A percentile compares a stretch with the other conserved stretches of the same genome.
Evolutionary conservation across 1,139 yeast genomes (phyloP).

Genomic region (Martiniozyma asiatica): DNA sequence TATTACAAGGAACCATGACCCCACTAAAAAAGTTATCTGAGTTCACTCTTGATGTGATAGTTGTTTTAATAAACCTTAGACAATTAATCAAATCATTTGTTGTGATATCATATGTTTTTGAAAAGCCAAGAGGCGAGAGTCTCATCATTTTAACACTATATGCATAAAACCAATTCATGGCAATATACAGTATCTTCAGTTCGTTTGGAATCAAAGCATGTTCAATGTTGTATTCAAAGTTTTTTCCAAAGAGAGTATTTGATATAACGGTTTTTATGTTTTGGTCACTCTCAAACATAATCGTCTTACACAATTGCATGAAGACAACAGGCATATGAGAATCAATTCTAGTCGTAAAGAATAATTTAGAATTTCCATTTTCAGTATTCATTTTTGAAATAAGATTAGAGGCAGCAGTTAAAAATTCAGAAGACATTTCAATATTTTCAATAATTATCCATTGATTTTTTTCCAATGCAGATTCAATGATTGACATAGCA

Average conservation of each 20-base stretch:
- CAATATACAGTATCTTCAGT: slow-evolving; percentile 35
- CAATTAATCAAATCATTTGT: slow-evolving; percentile 62
- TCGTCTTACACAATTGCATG: slow-evolving; percentile 37
- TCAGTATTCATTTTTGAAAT: slow-evolving; percentile 20
- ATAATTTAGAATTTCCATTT: slow-evolving; percentile 32
- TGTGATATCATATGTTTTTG: slow-evolving; percentile 52
- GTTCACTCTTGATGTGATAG: no score
- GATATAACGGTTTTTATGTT: slow-evolving; percentile 35
- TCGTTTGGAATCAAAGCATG: slow-evolving; percentile 29
- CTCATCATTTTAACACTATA: slow-evolving; percentile 46
- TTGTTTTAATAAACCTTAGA: slow-evolving; percentile 30
- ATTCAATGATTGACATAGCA: slow-evolving; percentile 43
- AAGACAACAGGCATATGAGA: slow-evolving; percentile 45
- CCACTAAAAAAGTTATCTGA: no score
- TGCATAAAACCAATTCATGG: slow-evolving; percentile 63
- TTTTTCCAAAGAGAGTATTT: slow-evolving; percentile 26
- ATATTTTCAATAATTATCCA: slow-evolving; percentile 76
- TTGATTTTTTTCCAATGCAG: slow-evolving; percentile 33
- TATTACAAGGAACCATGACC: slow-evolving; percentile 43
- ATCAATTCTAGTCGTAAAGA: slow-evolving; percentile 46
- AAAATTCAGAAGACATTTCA: slow-evolving; percentile 61
- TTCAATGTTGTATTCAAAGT: slow-evolving; percentile 26
- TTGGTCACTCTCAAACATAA: slow-evolving; percentile 50
- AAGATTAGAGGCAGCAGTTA: slow-evolving; percentile 38
- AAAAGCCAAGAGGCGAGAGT: slow-evolving; percentile 54